A percentile compares a stretch with the other conserved stretches of the same genome.
phyloP scores from a whole-genome alignment of 148 eudicot genomes.

The Limonium bicolor region DNA sequence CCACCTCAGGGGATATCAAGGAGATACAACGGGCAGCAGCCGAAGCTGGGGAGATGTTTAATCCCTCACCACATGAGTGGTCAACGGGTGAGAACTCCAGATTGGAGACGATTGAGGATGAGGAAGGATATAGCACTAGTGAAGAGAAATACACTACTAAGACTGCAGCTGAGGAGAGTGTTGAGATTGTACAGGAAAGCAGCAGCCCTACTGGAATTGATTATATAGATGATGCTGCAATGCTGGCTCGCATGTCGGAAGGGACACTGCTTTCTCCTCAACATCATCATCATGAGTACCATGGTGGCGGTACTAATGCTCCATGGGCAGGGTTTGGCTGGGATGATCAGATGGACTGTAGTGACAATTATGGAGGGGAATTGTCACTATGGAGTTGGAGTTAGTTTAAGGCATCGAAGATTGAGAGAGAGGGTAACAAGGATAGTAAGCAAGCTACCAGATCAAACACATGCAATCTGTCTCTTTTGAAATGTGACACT shows the following conservation, averaged over 20 bases:
- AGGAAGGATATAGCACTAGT: slow-evolving; percentile 1
- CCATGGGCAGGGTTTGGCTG: no score
- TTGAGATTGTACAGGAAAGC: no score
- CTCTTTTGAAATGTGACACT: no score
- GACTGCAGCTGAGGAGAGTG: no score
- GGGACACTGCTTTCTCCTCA: slow-evolving; percentile 32
- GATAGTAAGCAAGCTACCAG: no score
- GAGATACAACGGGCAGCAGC: slow-evolving; percentile 27
- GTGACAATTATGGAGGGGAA: no score
- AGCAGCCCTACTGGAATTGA: no score
- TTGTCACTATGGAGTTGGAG: no score
- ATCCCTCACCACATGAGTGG: slow-evolving; percentile 3
- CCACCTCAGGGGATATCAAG: slow-evolving; percentile 7
- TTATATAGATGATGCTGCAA: slow-evolving; percentile 20
- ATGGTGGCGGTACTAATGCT: slow-evolving; percentile 7
- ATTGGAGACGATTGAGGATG: neutral
- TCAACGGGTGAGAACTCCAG: neutral
- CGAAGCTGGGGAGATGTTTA: slow-evolving; percentile 34
- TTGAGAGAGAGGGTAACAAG: no score
- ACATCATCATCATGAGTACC: neutral
- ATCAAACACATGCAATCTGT: no score
- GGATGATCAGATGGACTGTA: slow-evolving; percentile 5
- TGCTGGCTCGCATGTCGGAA: slow-evolving; percentile 23
- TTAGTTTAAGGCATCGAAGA: no score
- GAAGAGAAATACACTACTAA: neutral